These are phyloP conservation scores for Dactylellina drechsleri DNA, from an alignment of 2,329 filamentous ascomycete genomes.

Conservation along the genomic window DNA sequence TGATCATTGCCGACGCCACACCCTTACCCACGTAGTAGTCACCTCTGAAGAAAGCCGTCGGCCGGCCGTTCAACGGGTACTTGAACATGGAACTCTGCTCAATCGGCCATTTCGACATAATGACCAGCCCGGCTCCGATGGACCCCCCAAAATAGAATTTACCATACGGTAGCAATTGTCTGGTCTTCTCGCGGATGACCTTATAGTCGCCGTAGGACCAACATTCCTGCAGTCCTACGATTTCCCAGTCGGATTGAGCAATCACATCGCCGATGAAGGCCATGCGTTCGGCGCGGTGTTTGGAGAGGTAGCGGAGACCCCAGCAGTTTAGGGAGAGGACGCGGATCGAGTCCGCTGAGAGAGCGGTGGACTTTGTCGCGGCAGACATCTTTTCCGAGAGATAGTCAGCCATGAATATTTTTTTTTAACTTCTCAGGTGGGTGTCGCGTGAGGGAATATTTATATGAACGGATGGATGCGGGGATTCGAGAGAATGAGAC, in stretches of 20 bases:
- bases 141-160: constrained; percentile 93
- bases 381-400: constrained; percentile 38
- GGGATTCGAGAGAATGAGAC: constrained; percentile 17
- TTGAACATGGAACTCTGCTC: constrained; percentile 84
- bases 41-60: constrained; percentile 90
- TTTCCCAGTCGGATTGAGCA: constrained; percentile 75
- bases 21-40: constrained; percentile 98
- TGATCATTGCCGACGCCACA: constrained; percentile 82
- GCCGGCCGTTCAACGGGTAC: constrained; percentile 92
- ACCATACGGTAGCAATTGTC: constrained; percentile 87
- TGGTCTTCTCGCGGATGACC: constrained; percentile 81
- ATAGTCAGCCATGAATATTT: constrained; percentile 20
- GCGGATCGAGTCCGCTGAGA: constrained; percentile 67
- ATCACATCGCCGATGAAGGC: constrained; percentile 83
- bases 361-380: constrained; percentile 9
- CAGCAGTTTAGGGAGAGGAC: constrained; percentile 95
- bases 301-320: constrained; percentile 88
- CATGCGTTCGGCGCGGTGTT: constrained; percentile 79
- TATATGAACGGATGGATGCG: constrained; percentile 7
- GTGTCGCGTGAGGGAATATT: constrained; percentile 7
- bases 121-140: constrained; percentile 90
- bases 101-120: constrained; percentile 91
- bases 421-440: not conserved
- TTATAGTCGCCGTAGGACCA: constrained; percentile 76
- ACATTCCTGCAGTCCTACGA: constrained; percentile 91